Conservation (phyloP, 805 yeast genomes). For the Metschnikowia kunwiensis region DNA sequence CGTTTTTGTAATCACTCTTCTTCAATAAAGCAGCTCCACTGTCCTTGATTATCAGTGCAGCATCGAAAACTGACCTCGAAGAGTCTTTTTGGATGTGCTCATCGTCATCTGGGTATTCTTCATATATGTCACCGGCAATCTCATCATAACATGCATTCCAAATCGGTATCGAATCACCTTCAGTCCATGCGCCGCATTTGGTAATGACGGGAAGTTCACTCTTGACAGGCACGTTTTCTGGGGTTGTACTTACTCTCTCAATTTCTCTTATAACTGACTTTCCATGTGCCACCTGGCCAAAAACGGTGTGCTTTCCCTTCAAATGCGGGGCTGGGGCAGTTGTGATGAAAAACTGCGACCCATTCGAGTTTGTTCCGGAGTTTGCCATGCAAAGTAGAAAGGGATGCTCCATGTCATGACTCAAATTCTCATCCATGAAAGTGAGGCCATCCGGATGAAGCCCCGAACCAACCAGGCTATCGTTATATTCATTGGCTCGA, state of each 20-base stretch:
- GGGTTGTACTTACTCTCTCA: slow-evolving; percentile 46
- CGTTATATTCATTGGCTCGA: slow-evolving; percentile 24
- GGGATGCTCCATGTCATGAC: slow-evolving; percentile 41
- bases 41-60: slow-evolving; percentile 55
- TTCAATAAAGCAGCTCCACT: slow-evolving; percentile 64
- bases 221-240: slow-evolving; percentile 43
- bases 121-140: slow-evolving; percentile 68
- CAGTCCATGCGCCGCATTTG: slow-evolving; percentile 64
- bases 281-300: slow-evolving; percentile 69
- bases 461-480: slow-evolving; percentile 36
- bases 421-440: slow-evolving; percentile 59
- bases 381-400: slow-evolving; percentile 66
- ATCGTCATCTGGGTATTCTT: slow-evolving; percentile 79
- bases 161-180: slow-evolving; percentile 52
- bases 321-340: slow-evolving; percentile 71
- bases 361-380: slow-evolving; percentile 48
- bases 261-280: slow-evolving; percentile 66
- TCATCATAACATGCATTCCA: slow-evolving; percentile 58
- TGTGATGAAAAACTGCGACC: slow-evolving; percentile 69
- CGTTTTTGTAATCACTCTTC: slow-evolving; percentile 46
- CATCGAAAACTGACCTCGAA: slow-evolving; percentile 49
- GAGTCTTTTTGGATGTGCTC: slow-evolving; percentile 54
- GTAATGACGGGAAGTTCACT: slow-evolving; percentile 43
- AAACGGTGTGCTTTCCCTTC: slow-evolving; percentile 70
- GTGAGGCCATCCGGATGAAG: slow-evolving; percentile 17